Conservation (phyloP, 331 rosid genomes). For the Quercus lobata region DNA sequence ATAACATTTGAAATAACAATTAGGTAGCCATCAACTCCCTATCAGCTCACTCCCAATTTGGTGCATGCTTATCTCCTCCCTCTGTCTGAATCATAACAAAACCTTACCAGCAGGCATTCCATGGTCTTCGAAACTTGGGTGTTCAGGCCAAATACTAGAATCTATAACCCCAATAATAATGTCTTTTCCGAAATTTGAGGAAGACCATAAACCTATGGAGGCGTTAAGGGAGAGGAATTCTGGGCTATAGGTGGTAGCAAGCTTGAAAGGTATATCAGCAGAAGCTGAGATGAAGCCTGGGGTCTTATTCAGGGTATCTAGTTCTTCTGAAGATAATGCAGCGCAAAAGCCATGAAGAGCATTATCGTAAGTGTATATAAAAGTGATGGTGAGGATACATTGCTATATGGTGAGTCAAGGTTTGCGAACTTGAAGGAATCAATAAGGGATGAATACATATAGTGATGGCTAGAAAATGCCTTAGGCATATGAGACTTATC, state of each 20-base stretch:
- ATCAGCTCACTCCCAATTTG: no score
- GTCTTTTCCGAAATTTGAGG: conserved; percentile 11
- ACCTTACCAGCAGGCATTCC: background rate
- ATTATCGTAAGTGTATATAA: conserved; percentile 14
- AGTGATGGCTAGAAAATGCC: no score
- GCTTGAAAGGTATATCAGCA: conserved; percentile 2
- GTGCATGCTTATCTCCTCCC: no score
- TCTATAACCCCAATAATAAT: conserved; percentile 26
- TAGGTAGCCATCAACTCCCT: no score
- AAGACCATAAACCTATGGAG: conserved; percentile 17
- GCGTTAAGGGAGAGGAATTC: conserved; percentile 23
- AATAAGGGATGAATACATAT: no score
- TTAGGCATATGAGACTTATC: no score
- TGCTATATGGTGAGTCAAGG: no score
- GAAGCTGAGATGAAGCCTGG: conserved; percentile 16
- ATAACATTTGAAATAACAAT: no score
- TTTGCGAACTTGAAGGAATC: no score
- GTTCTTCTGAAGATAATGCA: background rate
- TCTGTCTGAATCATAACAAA: no score
- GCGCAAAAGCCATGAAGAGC: conserved; percentile 33
- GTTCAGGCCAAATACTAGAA: conserved; percentile 30
- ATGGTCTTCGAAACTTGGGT: conserved; percentile 25
- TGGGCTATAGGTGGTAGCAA: conserved; percentile 24
- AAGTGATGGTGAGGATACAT: background rate
- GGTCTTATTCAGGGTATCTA: conserved; percentile 5